These are phyloP conservation scores for Diplosphaera chodatii DNA, from an alignment of 139 green algal genomes.

Conservation along the genomic window DNA sequence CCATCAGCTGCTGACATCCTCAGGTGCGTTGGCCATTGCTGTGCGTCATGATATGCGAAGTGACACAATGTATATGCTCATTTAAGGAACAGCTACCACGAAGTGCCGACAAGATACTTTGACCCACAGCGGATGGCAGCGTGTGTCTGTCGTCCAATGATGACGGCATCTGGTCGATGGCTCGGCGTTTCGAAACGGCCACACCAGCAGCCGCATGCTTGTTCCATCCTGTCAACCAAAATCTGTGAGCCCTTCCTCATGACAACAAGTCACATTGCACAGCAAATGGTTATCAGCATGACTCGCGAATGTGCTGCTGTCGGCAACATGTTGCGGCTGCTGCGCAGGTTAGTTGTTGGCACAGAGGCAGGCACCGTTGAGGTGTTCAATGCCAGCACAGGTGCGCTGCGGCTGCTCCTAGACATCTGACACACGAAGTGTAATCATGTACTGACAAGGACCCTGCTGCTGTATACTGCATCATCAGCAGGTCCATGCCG, in stretches of 20 bases:
- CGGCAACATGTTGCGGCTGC: too few relatives aligned
- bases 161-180: neutral
- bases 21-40: slow-evolving; percentile 3
- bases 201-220: neutral
- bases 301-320: too few relatives aligned
- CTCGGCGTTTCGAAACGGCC: neutral
- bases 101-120: too few relatives aligned
- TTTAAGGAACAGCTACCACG: neutral
- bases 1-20: slow-evolving; percentile 17
- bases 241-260: slow-evolving; percentile 16
- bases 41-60: too few relatives aligned
- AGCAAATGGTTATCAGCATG: too few relatives aligned
- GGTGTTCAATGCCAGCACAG: slow-evolving; percentile 29
- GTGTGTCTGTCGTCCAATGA: neutral
- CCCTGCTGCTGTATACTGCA: too few relatives aligned
- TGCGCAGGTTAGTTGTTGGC: slow-evolving; percentile 12
- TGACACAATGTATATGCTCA: neutral
- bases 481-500: too few relatives aligned
- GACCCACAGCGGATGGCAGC: neutral
- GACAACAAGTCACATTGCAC: too few relatives aligned
- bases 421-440: too few relatives aligned
- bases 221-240: slow-evolving; percentile 32
- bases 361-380: slow-evolving; percentile 9
- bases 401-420: neutral
- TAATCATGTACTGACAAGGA: too few relatives aligned